Conservation (phyloP, 371 early-diverging fungal genomes). For the Mucor piriformis region DNA sequence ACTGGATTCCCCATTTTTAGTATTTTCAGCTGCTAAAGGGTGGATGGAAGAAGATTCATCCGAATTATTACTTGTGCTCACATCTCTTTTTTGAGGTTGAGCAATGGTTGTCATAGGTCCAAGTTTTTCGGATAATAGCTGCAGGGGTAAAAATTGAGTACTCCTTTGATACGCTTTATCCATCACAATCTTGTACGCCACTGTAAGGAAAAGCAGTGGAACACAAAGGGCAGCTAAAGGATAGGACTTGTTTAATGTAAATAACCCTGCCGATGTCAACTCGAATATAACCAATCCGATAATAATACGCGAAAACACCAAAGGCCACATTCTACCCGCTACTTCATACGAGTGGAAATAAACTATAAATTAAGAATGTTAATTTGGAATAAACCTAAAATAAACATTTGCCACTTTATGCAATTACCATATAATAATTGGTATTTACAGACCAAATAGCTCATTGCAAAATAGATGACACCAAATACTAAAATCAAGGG, state of each 20-base stretch:
- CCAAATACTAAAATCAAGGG: conserved; percentile 80
- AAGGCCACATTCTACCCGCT: conserved; percentile 76
- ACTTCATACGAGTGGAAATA: conserved; percentile 84
- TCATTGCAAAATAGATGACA: conserved; percentile 71
- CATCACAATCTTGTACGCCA: conserved; percentile 60
- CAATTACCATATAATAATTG: conserved; percentile 64
- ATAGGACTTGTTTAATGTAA: conserved; percentile 64
- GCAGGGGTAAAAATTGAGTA: conserved; percentile 54
- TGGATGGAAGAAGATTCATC: conserved; percentile 3
- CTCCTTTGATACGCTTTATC: conserved; percentile 59
- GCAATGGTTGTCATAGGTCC: conserved; percentile 38
- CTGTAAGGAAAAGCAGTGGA: conserved; percentile 56
- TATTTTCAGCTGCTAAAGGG: neutral
- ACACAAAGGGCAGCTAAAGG: conserved; percentile 46
- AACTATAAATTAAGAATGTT: conserved; percentile 33
- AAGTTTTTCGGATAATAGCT: conserved; percentile 45
- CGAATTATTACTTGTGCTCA: neutral
- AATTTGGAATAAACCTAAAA: neutral
- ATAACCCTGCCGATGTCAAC: conserved; percentile 74
- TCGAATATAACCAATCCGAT: conserved; percentile 79
- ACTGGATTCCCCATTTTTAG: neutral
- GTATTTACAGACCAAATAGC: conserved; percentile 79
- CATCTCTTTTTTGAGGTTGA: neutral
- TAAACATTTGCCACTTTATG: neutral
- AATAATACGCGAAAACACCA: conserved; percentile 73